phyloP scores from a whole-genome alignment of 805 yeast species.

The Candida piceae region DNA sequence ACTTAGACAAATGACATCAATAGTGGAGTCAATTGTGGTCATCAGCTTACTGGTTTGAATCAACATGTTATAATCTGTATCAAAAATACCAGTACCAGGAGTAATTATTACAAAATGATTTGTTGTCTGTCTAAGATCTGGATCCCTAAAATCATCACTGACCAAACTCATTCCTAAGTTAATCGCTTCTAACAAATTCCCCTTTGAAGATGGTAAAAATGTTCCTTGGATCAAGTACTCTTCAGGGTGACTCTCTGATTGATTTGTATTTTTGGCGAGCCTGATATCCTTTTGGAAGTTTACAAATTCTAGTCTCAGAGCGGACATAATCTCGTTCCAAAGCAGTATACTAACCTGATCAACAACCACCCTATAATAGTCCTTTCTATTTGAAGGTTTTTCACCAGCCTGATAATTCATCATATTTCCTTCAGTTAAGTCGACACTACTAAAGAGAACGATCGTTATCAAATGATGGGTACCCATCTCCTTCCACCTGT shows the following conservation, averaged over 20 bases:
- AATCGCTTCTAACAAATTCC: conserved; percentile 83
- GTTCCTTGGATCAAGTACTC: conserved; percentile 49
- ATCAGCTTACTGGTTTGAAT: conserved; percentile 71
- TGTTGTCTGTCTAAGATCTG: conserved; percentile 86
- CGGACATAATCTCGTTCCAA: conserved; percentile 92
- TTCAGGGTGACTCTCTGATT: conserved; percentile 29
- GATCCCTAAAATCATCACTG: conserved; percentile 71
- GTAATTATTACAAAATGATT: conserved; percentile 83
- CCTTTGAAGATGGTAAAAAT: conserved; percentile 81
- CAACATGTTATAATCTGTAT: conserved; percentile 77
- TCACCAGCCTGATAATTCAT: conserved; percentile 64
- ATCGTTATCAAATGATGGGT: conserved; percentile 91
- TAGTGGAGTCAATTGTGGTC: conserved; percentile 73
- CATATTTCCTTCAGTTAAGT: conserved; percentile 33
- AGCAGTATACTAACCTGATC: conserved; percentile 85
- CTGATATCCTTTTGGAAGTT: conserved; percentile 72
- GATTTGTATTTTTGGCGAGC: conserved; percentile 34
- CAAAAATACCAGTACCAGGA: conserved; percentile 92
- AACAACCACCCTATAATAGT: conserved; percentile 89
- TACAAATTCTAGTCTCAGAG: conserved; percentile 77
- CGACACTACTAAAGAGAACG: conserved; percentile 80
- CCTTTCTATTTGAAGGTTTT: conserved; percentile 57
- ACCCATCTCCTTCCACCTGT: conserved; percentile 78
- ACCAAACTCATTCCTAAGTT: conserved; percentile 76
- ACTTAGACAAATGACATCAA: conserved; percentile 83